Evolutionary conservation across 345 rosid genomes (phyloP).

Genomic region (Eucalyptus camaldulensis): DNA sequence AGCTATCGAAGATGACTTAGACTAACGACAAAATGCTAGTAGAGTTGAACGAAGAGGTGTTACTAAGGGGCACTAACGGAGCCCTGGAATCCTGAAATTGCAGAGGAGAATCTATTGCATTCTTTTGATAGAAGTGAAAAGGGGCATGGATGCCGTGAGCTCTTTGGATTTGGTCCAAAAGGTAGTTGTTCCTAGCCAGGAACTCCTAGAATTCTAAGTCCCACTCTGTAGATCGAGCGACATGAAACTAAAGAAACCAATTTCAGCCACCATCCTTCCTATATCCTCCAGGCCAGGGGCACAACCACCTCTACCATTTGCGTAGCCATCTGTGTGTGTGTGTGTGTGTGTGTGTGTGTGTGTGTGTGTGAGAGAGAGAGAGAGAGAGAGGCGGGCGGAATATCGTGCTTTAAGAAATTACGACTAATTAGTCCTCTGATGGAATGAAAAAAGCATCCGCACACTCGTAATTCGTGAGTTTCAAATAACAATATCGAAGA

Average conservation of each 20-base stretch:
- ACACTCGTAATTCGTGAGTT: background rate
- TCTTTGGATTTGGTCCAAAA: background rate
- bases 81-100: background rate
- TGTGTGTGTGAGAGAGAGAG: background rate
- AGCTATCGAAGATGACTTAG: background rate
- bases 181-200: background rate
- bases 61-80: background rate
- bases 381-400: background rate
- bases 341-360: background rate
- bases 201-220: background rate
- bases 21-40: background rate
- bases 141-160: background rate
- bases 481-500: background rate
- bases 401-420: background rate
- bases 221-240: background rate
- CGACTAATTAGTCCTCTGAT: background rate
- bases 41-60: background rate
- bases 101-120: background rate
- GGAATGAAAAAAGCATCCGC: background rate
- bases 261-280: background rate
- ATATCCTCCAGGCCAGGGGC: background rate
- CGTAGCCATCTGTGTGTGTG: background rate
- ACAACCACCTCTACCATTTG: background rate
- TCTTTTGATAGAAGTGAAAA: background rate
- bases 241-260: background rate